These are phyloP conservation scores for Bisporella sp. DNA, from an alignment of 2,329 filamentous ascomycete species.

Conservation along the genomic window DNA sequence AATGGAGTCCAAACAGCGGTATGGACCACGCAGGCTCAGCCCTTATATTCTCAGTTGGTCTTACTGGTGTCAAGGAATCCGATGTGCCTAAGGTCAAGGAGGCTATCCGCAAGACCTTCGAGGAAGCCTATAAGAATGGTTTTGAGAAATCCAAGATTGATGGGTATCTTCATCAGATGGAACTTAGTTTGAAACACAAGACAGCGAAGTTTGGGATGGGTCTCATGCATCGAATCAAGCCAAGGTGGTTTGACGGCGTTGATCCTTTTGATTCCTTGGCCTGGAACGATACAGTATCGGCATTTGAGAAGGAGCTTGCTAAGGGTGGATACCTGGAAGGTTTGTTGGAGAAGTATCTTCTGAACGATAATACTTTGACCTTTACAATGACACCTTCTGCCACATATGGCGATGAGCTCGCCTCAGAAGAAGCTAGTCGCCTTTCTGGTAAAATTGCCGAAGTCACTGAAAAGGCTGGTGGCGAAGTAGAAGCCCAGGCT, in stretches of 20 bases:
- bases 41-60: constrained; percentile 82
- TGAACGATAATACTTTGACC: constrained; percentile 79
- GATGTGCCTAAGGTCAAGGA: constrained; percentile 73
- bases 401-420: constrained; percentile 66
- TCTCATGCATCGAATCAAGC: constrained; percentile 80
- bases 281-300: constrained; percentile 82
- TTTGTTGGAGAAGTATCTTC: constrained; percentile 80
- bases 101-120: constrained; percentile 65
- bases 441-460: constrained; percentile 69
- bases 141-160: constrained; percentile 90
- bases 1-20: constrained; percentile 91
- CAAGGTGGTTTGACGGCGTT: constrained; percentile 91
- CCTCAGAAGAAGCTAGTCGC: constrained; percentile 67
- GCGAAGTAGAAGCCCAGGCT: constrained; percentile 62
- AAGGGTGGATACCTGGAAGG: constrained; percentile 76
- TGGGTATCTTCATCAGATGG: constrained; percentile 87
- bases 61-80: constrained; percentile 80
- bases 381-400: constrained; percentile 91
- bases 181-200: constrained; percentile 92
- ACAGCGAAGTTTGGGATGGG: constrained; percentile 91
- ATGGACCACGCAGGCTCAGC: constrained; percentile 73
- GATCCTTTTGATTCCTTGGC: constrained; percentile 87
- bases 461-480: constrained; percentile 60
- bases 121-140: constrained; percentile 63
- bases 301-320: constrained; percentile 72